Percentiles rank a stretch among this genome's conserved stretches.
These are phyloP conservation scores for Aspergillus indologenus DNA, from an alignment of 495 filamentous ascomycete genomes.

Conservation along the genomic window DNA sequence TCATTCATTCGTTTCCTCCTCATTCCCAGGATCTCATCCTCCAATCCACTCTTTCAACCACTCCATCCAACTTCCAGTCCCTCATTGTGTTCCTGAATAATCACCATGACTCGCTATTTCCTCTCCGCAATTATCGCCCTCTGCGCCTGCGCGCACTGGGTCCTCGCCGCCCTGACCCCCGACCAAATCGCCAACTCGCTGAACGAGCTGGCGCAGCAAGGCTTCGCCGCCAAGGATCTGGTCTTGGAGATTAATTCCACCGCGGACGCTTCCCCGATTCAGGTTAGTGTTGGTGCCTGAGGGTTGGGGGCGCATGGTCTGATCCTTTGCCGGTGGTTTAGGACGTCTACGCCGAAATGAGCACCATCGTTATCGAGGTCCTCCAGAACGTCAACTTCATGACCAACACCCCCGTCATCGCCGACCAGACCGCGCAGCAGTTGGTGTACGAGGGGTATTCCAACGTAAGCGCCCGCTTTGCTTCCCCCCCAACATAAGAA, in stretches of 20 bases:
- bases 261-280: not conserved
- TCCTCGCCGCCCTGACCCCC: not conserved
- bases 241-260: constrained; percentile 3
- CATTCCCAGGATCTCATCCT: no score
- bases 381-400: not conserved
- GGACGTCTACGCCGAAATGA: not conserved
- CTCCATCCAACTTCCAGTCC: not conserved
- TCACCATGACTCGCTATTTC: not conserved
- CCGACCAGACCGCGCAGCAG: not conserved
- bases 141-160: not conserved
- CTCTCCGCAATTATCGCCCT: not conserved
- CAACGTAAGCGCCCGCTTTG: not conserved
- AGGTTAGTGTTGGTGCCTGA: no score
- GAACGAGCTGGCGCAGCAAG: constrained; percentile 1
- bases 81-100: not conserved
- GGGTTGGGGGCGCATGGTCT: not conserved
- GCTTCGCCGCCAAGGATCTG: not conserved
- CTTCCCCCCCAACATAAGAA: not conserved
- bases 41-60: not conserved
- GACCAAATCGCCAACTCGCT: constrained; percentile 1
- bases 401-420: constrained; percentile 1
- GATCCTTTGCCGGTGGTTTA: not conserved
- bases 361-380: constrained; percentile 1
- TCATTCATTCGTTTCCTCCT: not conserved
- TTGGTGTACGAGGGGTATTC: not conserved